Evolutionary conservation across 768 basidiomycete genomes (phyloP).

Genomic region (Suillus cothurnatus): DNA sequence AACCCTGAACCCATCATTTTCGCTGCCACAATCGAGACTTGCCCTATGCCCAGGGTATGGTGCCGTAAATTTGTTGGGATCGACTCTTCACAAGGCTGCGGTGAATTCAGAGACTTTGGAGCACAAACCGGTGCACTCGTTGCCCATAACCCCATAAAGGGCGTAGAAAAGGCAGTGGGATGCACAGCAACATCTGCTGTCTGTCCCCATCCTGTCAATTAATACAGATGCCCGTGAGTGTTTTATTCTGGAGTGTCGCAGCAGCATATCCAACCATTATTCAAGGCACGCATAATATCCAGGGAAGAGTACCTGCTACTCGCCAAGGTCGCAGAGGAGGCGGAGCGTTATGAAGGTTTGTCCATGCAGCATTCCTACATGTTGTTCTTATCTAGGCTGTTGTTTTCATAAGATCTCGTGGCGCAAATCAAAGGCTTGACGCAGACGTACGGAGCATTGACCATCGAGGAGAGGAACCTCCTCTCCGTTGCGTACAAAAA

Average conservation of each 20-base stretch:
- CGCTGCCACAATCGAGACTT: slow-evolving; percentile 12
- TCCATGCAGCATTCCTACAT: slow-evolving; percentile 13
- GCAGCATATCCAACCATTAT: slow-evolving; percentile 10
- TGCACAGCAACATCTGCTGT: slow-evolving; percentile 4
- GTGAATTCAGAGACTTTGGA: slow-evolving; percentile 14
- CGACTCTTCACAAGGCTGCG: slow-evolving; percentile 14
- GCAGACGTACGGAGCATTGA: slow-evolving; percentile 66
- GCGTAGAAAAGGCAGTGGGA: slow-evolving; percentile 31
- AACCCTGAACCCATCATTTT: slow-evolving; percentile 33
- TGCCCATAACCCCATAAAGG: slow-evolving; percentile 34
- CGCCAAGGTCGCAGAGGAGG: slow-evolving; percentile 85
- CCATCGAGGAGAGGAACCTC: slow-evolving; percentile 85
- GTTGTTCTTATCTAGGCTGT: slow-evolving; percentile 6
- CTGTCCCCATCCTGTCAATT: background rate
- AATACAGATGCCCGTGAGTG: slow-evolving; percentile 32
- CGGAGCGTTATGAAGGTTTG: slow-evolving; percentile 85
- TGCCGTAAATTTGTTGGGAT: background rate
- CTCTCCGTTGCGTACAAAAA: slow-evolving; percentile 93
- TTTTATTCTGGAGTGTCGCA: background rate
- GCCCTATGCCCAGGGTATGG: slow-evolving; percentile 35
- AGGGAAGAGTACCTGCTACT: slow-evolving; percentile 53
- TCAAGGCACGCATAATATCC: slow-evolving; percentile 33
- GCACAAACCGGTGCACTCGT: slow-evolving; percentile 11
- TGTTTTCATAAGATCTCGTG: slow-evolving; percentile 61
- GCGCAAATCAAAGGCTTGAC: slow-evolving; percentile 77